Evolutionary conservation across 805 yeast genomes (phyloP).

Genomic region (Yamadazyma ubonensis): DNA sequence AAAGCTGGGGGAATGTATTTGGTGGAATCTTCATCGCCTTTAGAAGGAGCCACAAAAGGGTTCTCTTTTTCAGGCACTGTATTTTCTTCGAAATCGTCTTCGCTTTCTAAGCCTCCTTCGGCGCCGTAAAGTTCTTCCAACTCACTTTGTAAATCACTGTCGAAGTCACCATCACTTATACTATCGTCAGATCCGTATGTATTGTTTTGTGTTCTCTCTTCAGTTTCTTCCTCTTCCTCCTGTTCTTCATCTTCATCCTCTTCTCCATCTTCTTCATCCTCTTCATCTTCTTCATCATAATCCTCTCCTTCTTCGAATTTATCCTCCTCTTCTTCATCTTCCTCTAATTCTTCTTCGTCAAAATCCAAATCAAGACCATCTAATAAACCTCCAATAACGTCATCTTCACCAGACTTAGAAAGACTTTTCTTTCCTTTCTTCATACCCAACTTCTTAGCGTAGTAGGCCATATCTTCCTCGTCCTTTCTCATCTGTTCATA

Average conservation of each 20-base stretch:
- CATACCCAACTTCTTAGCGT: conserved; percentile 77
- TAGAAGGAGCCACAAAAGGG: conserved; percentile 60
- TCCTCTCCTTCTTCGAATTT: conserved; percentile 14
- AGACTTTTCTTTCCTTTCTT: conserved; percentile 51
- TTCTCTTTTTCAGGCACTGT: conserved; percentile 49
- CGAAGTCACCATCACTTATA: conserved; percentile 21
- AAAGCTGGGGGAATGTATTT: conserved; percentile 86
- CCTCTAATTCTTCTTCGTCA: conserved; percentile 17
- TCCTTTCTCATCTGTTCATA: conserved; percentile 53
- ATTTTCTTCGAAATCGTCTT: conserved; percentile 15
- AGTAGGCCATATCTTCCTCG: conserved; percentile 77
- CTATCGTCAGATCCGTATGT: conserved; percentile 20
- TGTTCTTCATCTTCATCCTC: conserved; percentile 16
- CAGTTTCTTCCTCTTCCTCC: conserved; percentile 19
- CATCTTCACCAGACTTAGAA: conserved; percentile 59
- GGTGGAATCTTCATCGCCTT: conserved; percentile 17
- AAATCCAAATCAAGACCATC: conserved; percentile 68
- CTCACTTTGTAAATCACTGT: conserved; percentile 16
- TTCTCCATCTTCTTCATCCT: conserved; percentile 14
- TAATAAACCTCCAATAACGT: conserved; percentile 75
- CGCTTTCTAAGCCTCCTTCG: conserved; percentile 13
- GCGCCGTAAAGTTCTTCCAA: conserved; percentile 17
- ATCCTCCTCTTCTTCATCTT: conserved; percentile 15
- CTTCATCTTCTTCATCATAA: conserved; percentile 17
- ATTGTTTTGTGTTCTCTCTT: conserved; percentile 20